These are phyloP conservation scores for Blastocystis sp. DNA, from an alignment of 352 stramenopile genomes.

Conservation along the genomic window DNA sequence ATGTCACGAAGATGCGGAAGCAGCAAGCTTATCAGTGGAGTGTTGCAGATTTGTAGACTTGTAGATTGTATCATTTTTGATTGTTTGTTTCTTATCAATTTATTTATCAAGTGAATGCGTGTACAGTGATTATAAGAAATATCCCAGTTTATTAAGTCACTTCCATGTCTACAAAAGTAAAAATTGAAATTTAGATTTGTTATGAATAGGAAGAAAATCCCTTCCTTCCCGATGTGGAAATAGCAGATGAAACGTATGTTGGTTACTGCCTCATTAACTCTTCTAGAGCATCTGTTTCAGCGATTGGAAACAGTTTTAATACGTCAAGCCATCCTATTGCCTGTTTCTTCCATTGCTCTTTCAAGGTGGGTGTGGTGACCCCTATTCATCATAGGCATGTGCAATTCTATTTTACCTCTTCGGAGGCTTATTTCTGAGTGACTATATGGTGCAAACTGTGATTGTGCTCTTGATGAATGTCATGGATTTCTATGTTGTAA, in stretches of 20 bases:
- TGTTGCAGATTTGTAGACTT: slow-evolving; percentile 51
- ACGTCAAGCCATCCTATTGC: not conserved
- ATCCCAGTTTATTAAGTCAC: not conserved
- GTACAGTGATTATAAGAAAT: not conserved
- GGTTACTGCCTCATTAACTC: not conserved
- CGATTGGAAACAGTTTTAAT: slow-evolving; percentile 39
- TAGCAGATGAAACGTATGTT: slow-evolving; percentile 16
- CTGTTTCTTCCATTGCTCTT: slow-evolving; percentile 48
- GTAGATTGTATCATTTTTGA: not conserved
- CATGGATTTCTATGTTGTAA: slow-evolving; percentile 46
- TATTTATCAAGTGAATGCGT: not conserved
- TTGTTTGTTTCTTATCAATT: slow-evolving; percentile 7
- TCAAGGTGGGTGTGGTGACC: not conserved
- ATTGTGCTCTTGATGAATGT: slow-evolving; percentile 10
- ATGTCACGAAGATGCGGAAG: slow-evolving; percentile 44
- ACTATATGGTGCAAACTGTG: not conserved
- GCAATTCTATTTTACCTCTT: slow-evolving; percentile 49
- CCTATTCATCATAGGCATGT: not conserved
- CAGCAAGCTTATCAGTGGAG: slow-evolving; percentile 57
- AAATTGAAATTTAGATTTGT: not conserved
- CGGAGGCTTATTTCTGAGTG: not conserved
- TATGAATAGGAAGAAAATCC: slow-evolving; percentile 50
- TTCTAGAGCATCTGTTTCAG: not conserved
- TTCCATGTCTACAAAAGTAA: slow-evolving; percentile 26
- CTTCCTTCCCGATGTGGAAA: slow-evolving; percentile 56